Base-by-base conservation (phyloP, 192 early-diverging fungal species). In the Phycomyces nitens region DNA sequence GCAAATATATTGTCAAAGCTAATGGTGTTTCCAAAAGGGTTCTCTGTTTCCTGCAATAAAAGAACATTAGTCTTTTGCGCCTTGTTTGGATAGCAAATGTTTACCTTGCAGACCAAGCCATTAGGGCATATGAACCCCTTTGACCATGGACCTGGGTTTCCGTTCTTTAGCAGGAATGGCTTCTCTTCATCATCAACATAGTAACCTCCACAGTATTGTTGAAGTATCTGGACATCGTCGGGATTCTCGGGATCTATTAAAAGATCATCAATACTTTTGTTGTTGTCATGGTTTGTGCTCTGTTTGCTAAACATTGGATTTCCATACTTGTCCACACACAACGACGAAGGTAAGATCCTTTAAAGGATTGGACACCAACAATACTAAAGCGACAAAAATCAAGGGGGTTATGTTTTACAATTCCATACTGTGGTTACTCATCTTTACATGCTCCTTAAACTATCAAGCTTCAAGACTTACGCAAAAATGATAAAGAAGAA, bases 401-500 rank as follows among this genome's bases (percentile, higher is more conserved):
- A 47, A 34, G 29, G 23, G n/a, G 24, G 10, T 59, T 20, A 26
- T 0, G 15, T 1, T 27, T 3, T 65, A 27, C 6, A 26, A n/a
- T 26, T 65, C 21, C 5, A 23, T 52, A 34, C 6, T 34, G 7
- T 34, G 29, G 29, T 34, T 34, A 34, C 2, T 34, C 29, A 7
- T 34, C 7, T 7, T 34, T 34, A 7, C n/a, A n/a, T 34, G 29
- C 7, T 34, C 29, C 29, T 34, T 34, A 34, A 34, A 34, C 29
- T 34, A 2, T 34, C 29, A 34, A n/a, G 26, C 55, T n/a, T 16
- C 24, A 11, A 15, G n/a, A 60, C 59, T 58, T 76, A 80, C 77
- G 73, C 78, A 65, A 86, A 84, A 22, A 86, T 67, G 16, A 84
- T 60, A 52, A 82, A 84, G 40, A 86, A 86, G 61, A 84, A 86